Evolutionary conservation across 495 filamentous ascomycete genomes (phyloP).

Genomic region (Thozetella sp.): DNA sequence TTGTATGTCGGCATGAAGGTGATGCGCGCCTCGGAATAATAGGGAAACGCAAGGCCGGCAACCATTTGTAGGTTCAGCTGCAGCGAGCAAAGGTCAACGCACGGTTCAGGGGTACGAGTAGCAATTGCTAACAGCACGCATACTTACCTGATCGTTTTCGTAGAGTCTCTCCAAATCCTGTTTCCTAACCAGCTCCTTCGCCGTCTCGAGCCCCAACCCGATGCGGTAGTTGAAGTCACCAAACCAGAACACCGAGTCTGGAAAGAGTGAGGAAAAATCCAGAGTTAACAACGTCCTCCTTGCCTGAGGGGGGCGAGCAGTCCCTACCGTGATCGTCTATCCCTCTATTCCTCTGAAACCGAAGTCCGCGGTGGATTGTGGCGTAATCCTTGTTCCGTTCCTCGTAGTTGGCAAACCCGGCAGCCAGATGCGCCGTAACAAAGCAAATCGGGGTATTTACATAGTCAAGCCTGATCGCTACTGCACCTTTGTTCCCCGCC

Average conservation of each 20-base stretch:
- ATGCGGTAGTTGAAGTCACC: slow-evolving; percentile 99
- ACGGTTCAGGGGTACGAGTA: not conserved
- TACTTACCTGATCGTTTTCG: slow-evolving; percentile 92
- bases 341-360: slow-evolving; percentile 85
- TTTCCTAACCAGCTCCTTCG: slow-evolving; percentile 69
- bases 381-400: slow-evolving; percentile 92
- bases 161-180: slow-evolving; percentile 79
- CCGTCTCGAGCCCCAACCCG: slow-evolving; percentile 78
- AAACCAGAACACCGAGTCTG: slow-evolving; percentile 92
- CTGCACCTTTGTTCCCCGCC: slow-evolving; percentile 97
- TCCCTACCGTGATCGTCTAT: slow-evolving; percentile 81
- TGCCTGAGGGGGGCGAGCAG: not conserved
- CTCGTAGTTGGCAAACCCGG: slow-evolving; percentile 96
- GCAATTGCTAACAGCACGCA: slow-evolving; percentile 5
- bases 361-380: slow-evolving; percentile 83
- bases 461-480: slow-evolving; percentile 94
- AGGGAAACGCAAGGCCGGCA: slow-evolving; percentile 83
- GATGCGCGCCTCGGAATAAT: slow-evolving; percentile 85
- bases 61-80: slow-evolving; percentile 97
- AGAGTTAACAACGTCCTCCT: not conserved
- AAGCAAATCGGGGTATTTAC: slow-evolving; percentile 94
- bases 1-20: slow-evolving; percentile 93
- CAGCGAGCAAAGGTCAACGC: slow-evolving; percentile 10
- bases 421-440: slow-evolving; percentile 94
- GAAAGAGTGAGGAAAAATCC: not conserved